These are phyloP conservation scores for Aspergillus sp. DNA, from an alignment of 2,329 filamentous ascomycete species.

Conservation along the genomic window DNA sequence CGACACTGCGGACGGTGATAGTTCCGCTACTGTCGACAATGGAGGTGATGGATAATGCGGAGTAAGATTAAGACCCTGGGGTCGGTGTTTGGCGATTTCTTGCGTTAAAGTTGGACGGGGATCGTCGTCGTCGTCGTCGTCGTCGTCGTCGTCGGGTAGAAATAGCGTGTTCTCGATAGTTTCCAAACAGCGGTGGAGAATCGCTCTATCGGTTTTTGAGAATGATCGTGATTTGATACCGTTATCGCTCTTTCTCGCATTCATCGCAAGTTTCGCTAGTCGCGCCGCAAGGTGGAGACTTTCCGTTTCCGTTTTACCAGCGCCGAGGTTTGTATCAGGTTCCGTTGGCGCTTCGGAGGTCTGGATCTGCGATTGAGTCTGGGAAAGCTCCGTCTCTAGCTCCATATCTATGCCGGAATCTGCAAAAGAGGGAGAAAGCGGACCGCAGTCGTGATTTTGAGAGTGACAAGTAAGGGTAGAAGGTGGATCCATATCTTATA, in stretches of 20 bases:
- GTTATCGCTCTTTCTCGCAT: slow-evolving; percentile 14
- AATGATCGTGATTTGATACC: slow-evolving; percentile 4
- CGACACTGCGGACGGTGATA: not conserved
- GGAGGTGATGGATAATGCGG: not conserved
- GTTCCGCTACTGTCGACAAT: not conserved
- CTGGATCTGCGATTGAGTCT: slow-evolving; percentile 2
- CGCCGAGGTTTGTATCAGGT: not conserved
- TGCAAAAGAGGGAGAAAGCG: slow-evolving; percentile 1
- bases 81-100: slow-evolving; percentile 14
- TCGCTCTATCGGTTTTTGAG: slow-evolving; percentile 20
- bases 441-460: not conserved
- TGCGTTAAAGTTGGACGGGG: slow-evolving; percentile 14
- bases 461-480: not conserved
- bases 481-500: not conserved
- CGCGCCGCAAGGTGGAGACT: not conserved
- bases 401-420: not conserved
- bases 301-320: not conserved
- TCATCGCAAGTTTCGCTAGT: not conserved
- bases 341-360: slow-evolving; percentile 1
- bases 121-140: slow-evolving; percentile 5
- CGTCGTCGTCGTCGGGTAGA: not conserved
- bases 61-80: not conserved
- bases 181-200: slow-evolving; percentile 32
- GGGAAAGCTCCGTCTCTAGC: not conserved
- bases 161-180: slow-evolving; percentile 28